Percentiles rank a stretch among this genome's conserved stretches.
These are phyloP conservation scores for Euptelea pleiosperma DNA, from an alignment of 164 flowering plant species.

Conservation along the genomic window DNA sequence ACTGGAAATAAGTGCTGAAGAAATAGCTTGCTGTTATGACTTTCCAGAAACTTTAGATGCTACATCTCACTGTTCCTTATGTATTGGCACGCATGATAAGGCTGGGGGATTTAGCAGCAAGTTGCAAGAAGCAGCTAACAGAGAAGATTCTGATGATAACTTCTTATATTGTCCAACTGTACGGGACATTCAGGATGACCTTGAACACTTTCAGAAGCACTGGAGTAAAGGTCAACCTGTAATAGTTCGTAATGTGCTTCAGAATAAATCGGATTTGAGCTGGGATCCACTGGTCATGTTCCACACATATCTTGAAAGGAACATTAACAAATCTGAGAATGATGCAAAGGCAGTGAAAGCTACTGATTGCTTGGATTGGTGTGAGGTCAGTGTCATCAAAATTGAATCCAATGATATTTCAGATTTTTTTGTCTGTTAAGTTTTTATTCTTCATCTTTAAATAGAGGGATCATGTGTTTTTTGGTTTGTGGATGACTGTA, in stretches of 20 bases:
- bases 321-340: slow-evolving; percentile 21
- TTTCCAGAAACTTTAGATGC: slow-evolving; percentile 39
- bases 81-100: slow-evolving; percentile 25
- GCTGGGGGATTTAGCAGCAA: slow-evolving; percentile 22
- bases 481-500: too few species aligned
- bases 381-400: slow-evolving; percentile 49
- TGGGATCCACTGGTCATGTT: slow-evolving; percentile 77
- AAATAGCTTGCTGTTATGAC: slow-evolving; percentile 50
- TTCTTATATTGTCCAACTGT: slow-evolving; percentile 48
- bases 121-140: slow-evolving; percentile 33
- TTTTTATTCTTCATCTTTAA: neutral
- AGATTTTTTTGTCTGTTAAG: neutral
- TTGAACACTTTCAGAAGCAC: slow-evolving; percentile 74
- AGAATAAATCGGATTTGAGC: slow-evolving; percentile 29
- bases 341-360: slow-evolving; percentile 25
- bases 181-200: slow-evolving; percentile 34
- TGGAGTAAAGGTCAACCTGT: slow-evolving; percentile 77
- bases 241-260: slow-evolving; percentile 55
- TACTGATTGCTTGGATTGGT: slow-evolving; percentile 56
- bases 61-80: slow-evolving; percentile 43
- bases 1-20: slow-evolving; percentile 56
- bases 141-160: slow-evolving; percentile 53
- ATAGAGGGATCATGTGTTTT: neutral
- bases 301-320: slow-evolving; percentile 40
- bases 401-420: slow-evolving; percentile 5